These are phyloP conservation scores for Aphanomyces cochlioides DNA, from an alignment of 352 stramenopile species.

Conservation along the genomic window DNA sequence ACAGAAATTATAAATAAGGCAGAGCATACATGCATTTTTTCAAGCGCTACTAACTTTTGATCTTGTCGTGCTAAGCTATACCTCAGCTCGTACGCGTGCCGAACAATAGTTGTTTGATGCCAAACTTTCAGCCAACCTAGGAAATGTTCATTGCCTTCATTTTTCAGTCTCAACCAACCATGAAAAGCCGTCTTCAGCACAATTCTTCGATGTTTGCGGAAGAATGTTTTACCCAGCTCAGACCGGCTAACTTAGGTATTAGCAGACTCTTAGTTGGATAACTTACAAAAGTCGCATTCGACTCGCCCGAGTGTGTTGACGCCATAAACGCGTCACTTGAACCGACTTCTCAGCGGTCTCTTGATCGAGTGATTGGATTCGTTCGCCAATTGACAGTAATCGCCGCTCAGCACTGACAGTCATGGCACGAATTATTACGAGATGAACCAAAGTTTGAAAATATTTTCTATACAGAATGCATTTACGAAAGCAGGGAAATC, in stretches of 20 bases:
- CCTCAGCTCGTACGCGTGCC: conserved; percentile 22
- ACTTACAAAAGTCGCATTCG: conserved; percentile 19
- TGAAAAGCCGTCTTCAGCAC: conserved; percentile 21
- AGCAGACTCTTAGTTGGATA: neutral
- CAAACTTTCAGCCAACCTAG: conserved; percentile 27
- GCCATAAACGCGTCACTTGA: conserved; percentile 13
- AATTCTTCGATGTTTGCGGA: conserved; percentile 16
- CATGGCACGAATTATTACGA: conserved; percentile 4
- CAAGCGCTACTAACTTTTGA: neutral
- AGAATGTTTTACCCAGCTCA: conserved; percentile 16
- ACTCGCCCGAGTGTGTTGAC: conserved; percentile 20
- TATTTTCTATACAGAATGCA: conserved; percentile 21
- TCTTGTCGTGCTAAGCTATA: conserved; percentile 26
- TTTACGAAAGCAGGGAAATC: neutral
- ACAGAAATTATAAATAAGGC: neutral
- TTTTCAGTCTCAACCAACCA: neutral
- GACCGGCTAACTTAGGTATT: conserved; percentile 4
- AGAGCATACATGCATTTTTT: neutral
- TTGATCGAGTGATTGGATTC: conserved; percentile 13
- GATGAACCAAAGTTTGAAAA: conserved; percentile 19
- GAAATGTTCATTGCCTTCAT: neutral
- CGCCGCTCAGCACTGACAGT: conserved; percentile 11
- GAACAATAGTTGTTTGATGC: conserved; percentile 15
- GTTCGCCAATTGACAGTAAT: neutral
- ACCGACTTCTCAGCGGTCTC: conserved; percentile 17